These are phyloP conservation scores for Coemansia sp. DNA, from an alignment of 192 early-diverging fungal species.

Conservation along the genomic window DNA sequence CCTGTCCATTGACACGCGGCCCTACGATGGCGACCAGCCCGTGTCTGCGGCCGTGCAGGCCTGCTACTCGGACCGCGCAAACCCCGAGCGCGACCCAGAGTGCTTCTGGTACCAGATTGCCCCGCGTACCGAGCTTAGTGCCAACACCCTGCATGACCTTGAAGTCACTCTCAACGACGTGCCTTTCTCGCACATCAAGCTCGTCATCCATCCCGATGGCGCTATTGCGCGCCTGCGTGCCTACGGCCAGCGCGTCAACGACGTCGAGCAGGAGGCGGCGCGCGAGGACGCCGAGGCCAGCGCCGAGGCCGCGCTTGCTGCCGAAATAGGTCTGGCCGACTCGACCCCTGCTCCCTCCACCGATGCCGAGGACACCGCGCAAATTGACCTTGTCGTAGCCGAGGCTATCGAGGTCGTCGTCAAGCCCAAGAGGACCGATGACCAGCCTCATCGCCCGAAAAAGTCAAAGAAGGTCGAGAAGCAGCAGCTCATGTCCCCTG, in stretches of 20 bases:
- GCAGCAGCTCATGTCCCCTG: constrained; percentile 5
- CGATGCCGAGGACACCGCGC: not conserved
- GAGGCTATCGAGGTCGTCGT: constrained; percentile 8
- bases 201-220: constrained; percentile 80
- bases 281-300: constrained; percentile 45
- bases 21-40: constrained; percentile 86
- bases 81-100: constrained; percentile 49
- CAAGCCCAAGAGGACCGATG: constrained; percentile 6
- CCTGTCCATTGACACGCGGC: constrained; percentile 77
- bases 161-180: constrained; percentile 55
- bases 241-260: constrained; percentile 60
- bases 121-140: constrained; percentile 42
- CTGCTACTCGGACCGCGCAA: constrained; percentile 47
- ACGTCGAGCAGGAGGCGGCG: constrained; percentile 47
- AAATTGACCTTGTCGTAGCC: not conserved
- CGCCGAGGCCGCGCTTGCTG: constrained; percentile 38
- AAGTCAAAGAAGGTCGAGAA: constrained; percentile 21
- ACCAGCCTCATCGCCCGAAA: not conserved
- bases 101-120: constrained; percentile 65
- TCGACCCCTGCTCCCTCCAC: constrained; percentile 6
- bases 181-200: constrained; percentile 59
- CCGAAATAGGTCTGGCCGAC: constrained; percentile 24
- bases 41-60: constrained; percentile 68
- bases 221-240: constrained; percentile 78
- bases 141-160: constrained; percentile 59